phyloP scores from a whole-genome alignment of 805 yeast species.

The Yueomyces sinensis region DNA sequence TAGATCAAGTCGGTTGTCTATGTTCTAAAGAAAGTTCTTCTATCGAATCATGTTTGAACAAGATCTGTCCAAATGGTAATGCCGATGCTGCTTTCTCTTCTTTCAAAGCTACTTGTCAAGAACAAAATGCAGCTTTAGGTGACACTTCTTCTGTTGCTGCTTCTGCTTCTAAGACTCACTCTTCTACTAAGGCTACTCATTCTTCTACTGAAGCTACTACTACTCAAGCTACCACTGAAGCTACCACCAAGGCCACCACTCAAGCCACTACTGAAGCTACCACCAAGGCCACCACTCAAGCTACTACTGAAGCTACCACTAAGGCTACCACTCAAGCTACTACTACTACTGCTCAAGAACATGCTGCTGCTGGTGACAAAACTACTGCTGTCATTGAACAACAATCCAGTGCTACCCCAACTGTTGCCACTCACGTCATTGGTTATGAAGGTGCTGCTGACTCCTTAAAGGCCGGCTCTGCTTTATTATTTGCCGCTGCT shows the following conservation, averaged over 20 bases:
- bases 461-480: constrained; percentile 14
- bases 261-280: constrained; percentile 14
- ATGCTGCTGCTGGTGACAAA: constrained; percentile 1
- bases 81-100: constrained; percentile 45
- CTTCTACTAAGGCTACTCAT: constrained; percentile 24
- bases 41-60: constrained; percentile 48
- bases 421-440: constrained; percentile 3
- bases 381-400: neutral
- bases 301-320: constrained; percentile 13
- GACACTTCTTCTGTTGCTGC: constrained; percentile 21
- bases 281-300: constrained; percentile 12
- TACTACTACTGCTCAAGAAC: constrained; percentile 12
- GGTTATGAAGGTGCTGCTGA: constrained; percentile 25
- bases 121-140: constrained; percentile 28
- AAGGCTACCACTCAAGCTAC: constrained; percentile 8
- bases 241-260: constrained; percentile 16
- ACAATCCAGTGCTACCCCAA: constrained; percentile 28
- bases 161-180: constrained; percentile 20
- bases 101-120: constrained; percentile 41
- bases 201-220: constrained; percentile 20
- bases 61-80: constrained; percentile 54
- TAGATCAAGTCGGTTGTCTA: constrained; percentile 56
- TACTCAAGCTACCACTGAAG: constrained; percentile 17
- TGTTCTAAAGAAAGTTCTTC: constrained; percentile 43
- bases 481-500: constrained; percentile 14